Base-by-base conservation (phyloP, 306 rosid species). In the Citrullus amarus region DNA sequence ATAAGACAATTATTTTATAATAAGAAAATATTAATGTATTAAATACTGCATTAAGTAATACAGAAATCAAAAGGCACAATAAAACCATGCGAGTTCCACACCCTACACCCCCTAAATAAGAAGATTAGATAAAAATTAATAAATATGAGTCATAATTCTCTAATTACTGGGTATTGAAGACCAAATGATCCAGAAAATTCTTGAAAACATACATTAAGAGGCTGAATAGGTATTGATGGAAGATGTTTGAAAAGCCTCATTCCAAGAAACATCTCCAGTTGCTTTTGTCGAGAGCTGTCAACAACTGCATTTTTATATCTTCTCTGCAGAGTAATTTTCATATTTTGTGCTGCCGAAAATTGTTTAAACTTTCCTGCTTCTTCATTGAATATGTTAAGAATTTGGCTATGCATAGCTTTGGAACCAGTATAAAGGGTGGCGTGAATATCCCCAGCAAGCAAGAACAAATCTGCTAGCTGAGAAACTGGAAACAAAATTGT, bases 391-490 rank as follows among this genome's bases (percentile, higher is more conserved):
- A 96, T 96, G 89, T 90, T 96, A 63, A 96, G 99, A 69, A 96
- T 96, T 84, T 96, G 99, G 86, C 99, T 96, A 81, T 96, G 99
- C 99, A 96, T 96, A 70, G 99, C 99, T 88, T 90, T 88, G 17
- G 99, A 96, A 73, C 99, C 99, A 17, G 99, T 92, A 84, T 96
- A 96, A 87, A 96, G 91, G 80, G 99, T 96, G 54, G 98, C 98
- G 72, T 92, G 99, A 87, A 91, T 91, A 86, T 96, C 99, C 74
- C 99, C 99, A 56, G 99, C 99, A 76, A 91, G 93, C 87, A 96
- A 90, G 84, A 96, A 96, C 81, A 96, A 83, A 82, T 96, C 99
- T 48, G 99, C 90, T 51, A 96, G 85, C 89, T 88, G 97, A 80
- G 94, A 90, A 79, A 96, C 90, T 39, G 98, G 99, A 75, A 96